A percentile compares a stretch with the other conserved stretches of the same genome.
Evolutionary conservation across 2,329 filamentous ascomycete genomes (phyloP).

Genomic region (Diaporthe ilicicola): DNA sequence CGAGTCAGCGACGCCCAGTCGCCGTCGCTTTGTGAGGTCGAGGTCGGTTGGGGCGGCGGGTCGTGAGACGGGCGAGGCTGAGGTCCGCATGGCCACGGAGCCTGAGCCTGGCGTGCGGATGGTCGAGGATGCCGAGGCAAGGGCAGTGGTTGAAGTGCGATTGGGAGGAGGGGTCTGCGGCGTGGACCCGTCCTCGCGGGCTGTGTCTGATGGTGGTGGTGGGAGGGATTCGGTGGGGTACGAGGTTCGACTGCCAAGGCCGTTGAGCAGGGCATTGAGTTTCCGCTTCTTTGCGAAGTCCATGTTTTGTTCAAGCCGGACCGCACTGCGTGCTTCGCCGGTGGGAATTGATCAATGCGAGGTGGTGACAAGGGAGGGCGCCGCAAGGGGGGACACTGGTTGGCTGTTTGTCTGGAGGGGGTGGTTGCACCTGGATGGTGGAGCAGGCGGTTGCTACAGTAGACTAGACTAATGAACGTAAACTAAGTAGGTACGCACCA

Average conservation of each 20-base stretch:
- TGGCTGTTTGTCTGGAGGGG: conserved; percentile 8
- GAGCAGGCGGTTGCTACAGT: conserved; percentile 5
- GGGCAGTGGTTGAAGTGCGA: conserved; percentile 27
- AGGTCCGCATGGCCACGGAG: conserved; percentile 36
- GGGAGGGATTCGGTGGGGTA: conserved; percentile 17
- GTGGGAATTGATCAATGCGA: conserved; percentile 20
- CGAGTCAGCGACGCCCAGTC: conserved; percentile 54
- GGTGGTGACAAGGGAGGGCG: conserved; percentile 18
- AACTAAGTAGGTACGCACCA: not conserved
- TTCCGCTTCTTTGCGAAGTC: conserved; percentile 73
- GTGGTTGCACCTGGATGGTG: not conserved
- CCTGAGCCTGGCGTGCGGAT: conserved; percentile 34
- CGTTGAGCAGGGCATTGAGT: conserved; percentile 79
- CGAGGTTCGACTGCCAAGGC: conserved; percentile 62
- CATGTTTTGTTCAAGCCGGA: conserved; percentile 22
- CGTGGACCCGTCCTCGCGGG: conserved; percentile 46
- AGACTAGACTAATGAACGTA: not conserved
- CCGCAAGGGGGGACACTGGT: not conserved
- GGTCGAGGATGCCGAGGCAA: conserved; percentile 32
- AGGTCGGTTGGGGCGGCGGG: conserved; percentile 43
- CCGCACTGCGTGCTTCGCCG: not conserved
- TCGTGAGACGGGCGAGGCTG: conserved; percentile 34
- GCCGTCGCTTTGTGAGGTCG: conserved; percentile 61
- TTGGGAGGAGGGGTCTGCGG: conserved; percentile 31
- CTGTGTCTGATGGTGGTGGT: conserved; percentile 45